Evolutionary conservation across 2,329 filamentous ascomycete genomes (phyloP).

Genomic region (Neopestalotiopsis rosae): DNA sequence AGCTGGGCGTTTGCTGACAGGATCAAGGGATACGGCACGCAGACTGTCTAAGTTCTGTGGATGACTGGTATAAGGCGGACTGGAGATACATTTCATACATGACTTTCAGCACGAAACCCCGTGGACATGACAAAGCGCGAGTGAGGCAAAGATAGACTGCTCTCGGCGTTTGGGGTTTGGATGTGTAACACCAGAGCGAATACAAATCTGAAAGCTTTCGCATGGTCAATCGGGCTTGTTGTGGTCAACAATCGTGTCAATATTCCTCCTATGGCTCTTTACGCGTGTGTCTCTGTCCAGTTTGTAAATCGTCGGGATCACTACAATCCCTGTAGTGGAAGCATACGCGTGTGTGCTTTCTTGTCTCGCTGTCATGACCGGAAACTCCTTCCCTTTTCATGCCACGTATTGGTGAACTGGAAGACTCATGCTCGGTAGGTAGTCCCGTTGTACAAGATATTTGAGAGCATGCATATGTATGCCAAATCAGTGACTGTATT

Average conservation of each 20-base stretch:
- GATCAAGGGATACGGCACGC: slow-evolving; percentile 94
- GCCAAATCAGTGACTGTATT: background rate
- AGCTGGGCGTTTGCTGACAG: slow-evolving; percentile 98
- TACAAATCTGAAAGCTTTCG: background rate
- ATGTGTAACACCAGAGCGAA: slow-evolving; percentile 13
- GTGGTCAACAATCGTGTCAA: background rate
- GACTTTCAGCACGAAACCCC: background rate
- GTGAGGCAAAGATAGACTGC: background rate
- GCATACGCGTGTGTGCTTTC: too few relatives aligned
- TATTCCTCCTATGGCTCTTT: too few relatives aligned
- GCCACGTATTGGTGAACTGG: too few relatives aligned
- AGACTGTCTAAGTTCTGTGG: slow-evolving; percentile 58
- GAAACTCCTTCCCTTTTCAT: too few relatives aligned
- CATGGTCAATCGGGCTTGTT: background rate
- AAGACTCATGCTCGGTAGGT: too few relatives aligned
- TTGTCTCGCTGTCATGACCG: too few relatives aligned
- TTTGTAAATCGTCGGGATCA: background rate
- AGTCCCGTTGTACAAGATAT: too few relatives aligned
- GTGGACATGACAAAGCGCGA: background rate
- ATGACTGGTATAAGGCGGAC: background rate
- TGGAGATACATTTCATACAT: too few relatives aligned
- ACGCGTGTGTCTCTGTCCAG: background rate
- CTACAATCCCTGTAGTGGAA: too few relatives aligned
- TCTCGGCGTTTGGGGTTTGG: background rate
- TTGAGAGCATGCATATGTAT: background rate